Conservation (phyloP, 2,329 filamentous ascomycete genomes). For the Scorias spongiosa region DNA sequence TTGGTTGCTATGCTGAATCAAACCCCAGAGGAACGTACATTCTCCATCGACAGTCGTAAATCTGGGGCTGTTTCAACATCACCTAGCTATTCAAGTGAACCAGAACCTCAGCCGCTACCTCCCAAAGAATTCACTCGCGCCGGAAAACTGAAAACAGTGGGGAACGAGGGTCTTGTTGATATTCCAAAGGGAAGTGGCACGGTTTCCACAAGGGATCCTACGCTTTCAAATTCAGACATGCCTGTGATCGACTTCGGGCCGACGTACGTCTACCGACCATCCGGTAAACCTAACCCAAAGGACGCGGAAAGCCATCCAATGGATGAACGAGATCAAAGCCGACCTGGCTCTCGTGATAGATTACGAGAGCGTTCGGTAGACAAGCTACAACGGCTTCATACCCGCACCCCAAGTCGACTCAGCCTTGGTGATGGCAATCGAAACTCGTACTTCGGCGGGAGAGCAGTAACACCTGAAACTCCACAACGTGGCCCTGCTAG, state of each 20-base stretch:
- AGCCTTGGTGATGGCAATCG: slow-evolving; percentile 16
- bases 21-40: slow-evolving; percentile 10
- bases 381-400: slow-evolving; percentile 5
- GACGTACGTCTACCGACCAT: slow-evolving; percentile 52
- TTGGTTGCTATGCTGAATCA: slow-evolving; percentile 23
- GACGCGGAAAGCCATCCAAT: slow-evolving; percentile 32
- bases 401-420: slow-evolving; percentile 4
- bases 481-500: slow-evolving; percentile 17
- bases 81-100: slow-evolving; percentile 62
- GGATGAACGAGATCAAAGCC: slow-evolving; percentile 7
- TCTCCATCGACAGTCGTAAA: slow-evolving; percentile 32
- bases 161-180: slow-evolving; percentile 33
- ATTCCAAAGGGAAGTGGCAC: slow-evolving; percentile 22
- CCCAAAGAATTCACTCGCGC: slow-evolving; percentile 51
- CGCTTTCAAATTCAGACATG: slow-evolving; percentile 31
- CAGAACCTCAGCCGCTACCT: slow-evolving; percentile 27
- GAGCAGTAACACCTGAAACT: slow-evolving; percentile 7
- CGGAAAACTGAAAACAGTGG: slow-evolving; percentile 67
- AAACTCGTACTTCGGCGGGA: slow-evolving; percentile 20
- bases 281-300: slow-evolving; percentile 37
- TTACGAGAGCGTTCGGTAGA: slow-evolving; percentile 11
- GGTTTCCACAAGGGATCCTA: slow-evolving; percentile 24
- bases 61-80: slow-evolving; percentile 49
- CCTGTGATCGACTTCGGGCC: slow-evolving; percentile 75
- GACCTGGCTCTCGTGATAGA: slow-evolving; percentile 14